Conservation (phyloP, 2,329 filamentous ascomycete species). For the Aspergillus sp. region DNA sequence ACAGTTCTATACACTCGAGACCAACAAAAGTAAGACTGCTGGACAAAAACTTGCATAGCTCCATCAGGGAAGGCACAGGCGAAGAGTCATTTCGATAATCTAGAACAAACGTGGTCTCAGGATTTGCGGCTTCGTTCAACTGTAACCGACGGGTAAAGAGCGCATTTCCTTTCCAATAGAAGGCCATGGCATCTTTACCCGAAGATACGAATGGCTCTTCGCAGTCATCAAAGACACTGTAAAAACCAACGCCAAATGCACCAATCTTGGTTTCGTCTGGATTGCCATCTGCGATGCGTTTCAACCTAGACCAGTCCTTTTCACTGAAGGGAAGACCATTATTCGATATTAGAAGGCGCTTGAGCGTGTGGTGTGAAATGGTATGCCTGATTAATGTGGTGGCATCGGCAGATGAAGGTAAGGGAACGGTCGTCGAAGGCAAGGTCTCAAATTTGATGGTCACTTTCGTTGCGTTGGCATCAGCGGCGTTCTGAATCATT, state of each 20-base stretch:
- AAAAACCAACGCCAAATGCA: slow-evolving; percentile 97
- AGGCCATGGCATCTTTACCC: slow-evolving; percentile 89
- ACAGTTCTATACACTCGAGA: slow-evolving; percentile 81
- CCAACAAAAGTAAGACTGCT: slow-evolving; percentile 96
- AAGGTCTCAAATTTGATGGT: slow-evolving; percentile 89
- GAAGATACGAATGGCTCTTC: slow-evolving; percentile 97
- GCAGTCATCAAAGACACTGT: slow-evolving; percentile 96
- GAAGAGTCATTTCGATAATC: slow-evolving; percentile 90
- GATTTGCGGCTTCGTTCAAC: slow-evolving; percentile 62
- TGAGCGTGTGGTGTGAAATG: slow-evolving; percentile 79
- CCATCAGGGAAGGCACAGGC: slow-evolving; percentile 79
- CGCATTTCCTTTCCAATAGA: slow-evolving; percentile 99
- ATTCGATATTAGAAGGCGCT: slow-evolving; percentile 86
- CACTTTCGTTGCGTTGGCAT: slow-evolving; percentile 86
- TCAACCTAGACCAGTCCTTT: slow-evolving; percentile 89
- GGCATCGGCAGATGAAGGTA: slow-evolving; percentile 62
- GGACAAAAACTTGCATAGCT: slow-evolving; percentile 85
- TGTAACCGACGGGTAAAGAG: slow-evolving; percentile 86
- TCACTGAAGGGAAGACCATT: slow-evolving; percentile 83
- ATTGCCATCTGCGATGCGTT: slow-evolving; percentile 98
- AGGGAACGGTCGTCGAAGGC: slow-evolving; percentile 74
- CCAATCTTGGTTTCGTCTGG: slow-evolving; percentile 99
- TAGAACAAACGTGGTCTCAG: slow-evolving; percentile 85
- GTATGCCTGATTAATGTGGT: slow-evolving; percentile 77
- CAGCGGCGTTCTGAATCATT: slow-evolving; percentile 96